A percentile compares a stretch with the other conserved stretches of the same genome.
phyloP scores from a whole-genome alignment of 139 green algal genomes.

The Haematococcus sp. region DNA sequence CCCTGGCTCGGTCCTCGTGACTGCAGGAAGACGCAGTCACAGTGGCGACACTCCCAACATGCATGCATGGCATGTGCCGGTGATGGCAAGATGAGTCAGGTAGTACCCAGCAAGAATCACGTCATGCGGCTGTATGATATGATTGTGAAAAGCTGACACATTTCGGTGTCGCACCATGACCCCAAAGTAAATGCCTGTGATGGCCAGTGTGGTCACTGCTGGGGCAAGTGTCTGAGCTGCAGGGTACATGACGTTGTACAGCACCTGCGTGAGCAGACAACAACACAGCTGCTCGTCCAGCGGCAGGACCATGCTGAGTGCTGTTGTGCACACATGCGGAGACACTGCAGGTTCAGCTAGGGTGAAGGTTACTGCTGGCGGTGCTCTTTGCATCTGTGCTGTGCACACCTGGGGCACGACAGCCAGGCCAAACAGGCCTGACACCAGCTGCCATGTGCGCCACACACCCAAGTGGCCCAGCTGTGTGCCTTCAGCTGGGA shows the following conservation, averaged over 20 bases:
- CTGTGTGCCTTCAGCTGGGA: conserved; percentile 15
- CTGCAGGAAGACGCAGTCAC: not conserved
- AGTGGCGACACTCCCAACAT: not conserved
- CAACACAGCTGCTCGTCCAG: not conserved
- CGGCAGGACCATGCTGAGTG: not conserved
- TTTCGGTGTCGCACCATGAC: not conserved
- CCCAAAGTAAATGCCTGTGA: not conserved
- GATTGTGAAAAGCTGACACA: too few relatives aligned
- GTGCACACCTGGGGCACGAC: conserved; percentile 65
- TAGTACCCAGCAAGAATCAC: too few relatives aligned
- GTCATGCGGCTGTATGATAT: too few relatives aligned
- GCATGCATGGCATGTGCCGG: not conserved
- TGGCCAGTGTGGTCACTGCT: not conserved
- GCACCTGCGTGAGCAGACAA: conserved; percentile 11
- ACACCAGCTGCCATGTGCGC: conserved; percentile 54
- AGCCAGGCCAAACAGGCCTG: conserved; percentile 55
- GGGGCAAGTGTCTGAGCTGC: conserved; percentile 9
- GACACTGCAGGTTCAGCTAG: not conserved
- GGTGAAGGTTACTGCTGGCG: conserved; percentile 1
- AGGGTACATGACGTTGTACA: conserved; percentile 32
- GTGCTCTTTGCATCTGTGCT: not conserved
- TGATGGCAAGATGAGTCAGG: not conserved
- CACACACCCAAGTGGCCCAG: conserved; percentile 28
- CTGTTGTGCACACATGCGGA: too few relatives aligned
- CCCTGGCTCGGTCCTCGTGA: not conserved